Evolutionary conservation across 768 basidiomycete species (phyloP), one percentile per base, ranked within the genome.

Genomic region (Pleurotus ostreatus): DNA sequence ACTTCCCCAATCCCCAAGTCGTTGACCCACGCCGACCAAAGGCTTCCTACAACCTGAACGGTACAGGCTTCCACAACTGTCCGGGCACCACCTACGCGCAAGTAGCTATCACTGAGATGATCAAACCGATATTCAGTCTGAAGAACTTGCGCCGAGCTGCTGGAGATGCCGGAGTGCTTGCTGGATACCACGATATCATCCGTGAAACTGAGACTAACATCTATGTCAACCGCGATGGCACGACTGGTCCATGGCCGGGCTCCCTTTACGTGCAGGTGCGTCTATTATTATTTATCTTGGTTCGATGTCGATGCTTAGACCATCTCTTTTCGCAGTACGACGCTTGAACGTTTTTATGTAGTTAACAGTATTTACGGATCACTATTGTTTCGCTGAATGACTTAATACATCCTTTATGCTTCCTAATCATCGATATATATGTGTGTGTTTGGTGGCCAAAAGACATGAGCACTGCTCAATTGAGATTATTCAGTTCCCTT

Each of bases 1-100:
- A 76, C 49, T 79, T 76, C 71, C 73, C 77, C 2, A 63, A 78
- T 38, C 78, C 78, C 1, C 40, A 55, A 3, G 62, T 55, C 1
- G 71, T 79, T 34, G 66, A 78, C 62, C 78, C 78, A 0, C 62
- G 53, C 7, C 74, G 76, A n/a, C 71, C 74, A 2, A 57, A 58
- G 47, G 49, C 62, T 6, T 58, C 57, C 6, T 78, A 69, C 60
- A 58, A 61, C 53, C 54, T 72, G 37, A 60, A 63, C 47, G 72
- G 71, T n/a, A 59, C 70, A 4, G 60, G 60, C 1, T 61, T 59
- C 58, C 60, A 61, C 45, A 30, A 43, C 30, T 61, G 60, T 34
- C 53, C 58, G 6, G 60, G 60, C 15, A 49, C 57, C 5, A 23
- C 46, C 11, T 60, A 46, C 34, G 59, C 56, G 4, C 55, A 52